Base-by-base conservation (phyloP, 1,284 basidiomycete species). In the Tetrapyrgos nigripes region DNA sequence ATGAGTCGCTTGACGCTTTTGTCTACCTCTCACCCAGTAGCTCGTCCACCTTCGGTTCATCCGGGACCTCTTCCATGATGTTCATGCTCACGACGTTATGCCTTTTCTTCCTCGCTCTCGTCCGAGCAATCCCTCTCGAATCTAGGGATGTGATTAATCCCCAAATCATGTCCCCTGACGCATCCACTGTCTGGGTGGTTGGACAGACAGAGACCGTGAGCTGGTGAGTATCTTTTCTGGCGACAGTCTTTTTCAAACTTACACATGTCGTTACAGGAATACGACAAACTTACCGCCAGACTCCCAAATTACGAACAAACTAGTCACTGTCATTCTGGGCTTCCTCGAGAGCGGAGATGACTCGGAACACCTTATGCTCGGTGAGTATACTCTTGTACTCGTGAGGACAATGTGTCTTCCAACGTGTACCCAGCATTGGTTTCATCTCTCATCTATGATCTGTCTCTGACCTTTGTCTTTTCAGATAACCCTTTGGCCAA, bases 401-500 rank as follows among this genome's bases (percentile, higher is more conserved):
- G 28, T 27, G 26, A 9, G 4, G 3, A 31, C 31, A 31, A 24
- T 37, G 21, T 52, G 33, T 52, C 24, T n/a, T 54, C 40, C 8
- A 40, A 40, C 19, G 37, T 8, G 11, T 23, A 14, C 26, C 37
- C 26, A 6, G 23, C 52, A 6, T n/a, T 29, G 27, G 49, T 52
- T 28, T 49, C 50, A 31, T 58, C n/a, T 50, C 19, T 47, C n/a
- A 27, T 50, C 53, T 5, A 37, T 5, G 44, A 40, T 37, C n/a
- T 23, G 46, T 33, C 52, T 46, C 50, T 47, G 35, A 45, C 40
- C 50, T 58, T 57, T n/a, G 29, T 54, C 37, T 26, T 47, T 48
- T 31, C 63, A 84, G 85, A 79, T 37, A 63, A 76, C 26, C 87
- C 86, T 6, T 79, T 90, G 40, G 88, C 87, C 2, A 62, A 79